Percentiles rank a stretch among this genome's conserved stretches.
phyloP scores from a whole-genome alignment of 768 basidiomycete species.

The Gymnopilus junonius region DNA sequence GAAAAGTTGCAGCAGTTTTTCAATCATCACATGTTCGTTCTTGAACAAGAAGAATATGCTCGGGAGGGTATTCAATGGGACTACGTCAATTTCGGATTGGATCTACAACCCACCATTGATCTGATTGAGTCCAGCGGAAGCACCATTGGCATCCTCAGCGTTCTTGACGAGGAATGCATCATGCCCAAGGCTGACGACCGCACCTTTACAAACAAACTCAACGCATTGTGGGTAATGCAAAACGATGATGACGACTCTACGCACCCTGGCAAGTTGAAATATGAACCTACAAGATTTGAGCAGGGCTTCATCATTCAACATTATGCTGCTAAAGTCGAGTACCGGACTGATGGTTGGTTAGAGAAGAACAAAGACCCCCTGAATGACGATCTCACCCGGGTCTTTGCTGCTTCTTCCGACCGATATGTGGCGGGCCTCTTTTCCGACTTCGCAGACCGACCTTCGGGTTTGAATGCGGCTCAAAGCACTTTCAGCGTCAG shows the following conservation, averaged over 20 bases:
- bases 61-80: constrained; percentile 98
- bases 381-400: constrained; percentile 92
- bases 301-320: constrained; percentile 96
- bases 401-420: constrained; percentile 83
- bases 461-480: constrained; percentile 36
- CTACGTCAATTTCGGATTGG: constrained; percentile 96
- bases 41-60: constrained; percentile 98
- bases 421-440: constrained; percentile 84
- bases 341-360: constrained; percentile 94
- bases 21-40: constrained; percentile 99
- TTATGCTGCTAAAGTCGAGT: constrained; percentile 97
- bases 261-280: constrained; percentile 84
- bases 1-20: constrained; percentile 98
- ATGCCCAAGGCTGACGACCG: constrained; percentile 98
- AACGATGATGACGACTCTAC: constrained; percentile 55
- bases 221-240: constrained; percentile 70
- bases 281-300: constrained; percentile 84
- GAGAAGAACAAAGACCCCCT: constrained; percentile 99
- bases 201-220: constrained; percentile 93
- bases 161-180: constrained; percentile 97
- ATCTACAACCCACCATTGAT: constrained; percentile 97
- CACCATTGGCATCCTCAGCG: constrained; percentile 87
- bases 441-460: constrained; percentile 70
- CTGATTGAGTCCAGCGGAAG: constrained; percentile 88
- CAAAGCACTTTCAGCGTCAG: constrained; percentile 48